These are phyloP conservation scores for Linanthus parryae DNA, from an alignment of 148 eudicot species.

Conservation along the genomic window DNA sequence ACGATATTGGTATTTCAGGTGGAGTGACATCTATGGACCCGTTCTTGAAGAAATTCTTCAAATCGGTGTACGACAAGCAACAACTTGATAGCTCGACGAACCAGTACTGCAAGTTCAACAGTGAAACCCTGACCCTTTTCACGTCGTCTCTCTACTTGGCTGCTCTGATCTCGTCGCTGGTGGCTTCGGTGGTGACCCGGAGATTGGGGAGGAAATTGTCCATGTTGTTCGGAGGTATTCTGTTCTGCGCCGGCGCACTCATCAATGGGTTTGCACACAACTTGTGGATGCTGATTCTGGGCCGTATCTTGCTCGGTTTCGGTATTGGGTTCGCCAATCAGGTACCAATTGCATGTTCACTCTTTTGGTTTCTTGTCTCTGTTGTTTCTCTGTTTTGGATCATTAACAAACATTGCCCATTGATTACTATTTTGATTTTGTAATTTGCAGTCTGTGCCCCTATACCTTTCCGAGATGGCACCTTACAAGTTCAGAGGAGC, in stretches of 20 bases:
- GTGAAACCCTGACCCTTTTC: slow-evolving; percentile 56
- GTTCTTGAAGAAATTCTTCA: slow-evolving; percentile 60
- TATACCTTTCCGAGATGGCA: slow-evolving; percentile 75
- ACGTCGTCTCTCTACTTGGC: slow-evolving; percentile 78
- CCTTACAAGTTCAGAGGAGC: slow-evolving; percentile 77
- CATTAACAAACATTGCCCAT: neutral
- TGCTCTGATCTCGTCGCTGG: slow-evolving; percentile 55
- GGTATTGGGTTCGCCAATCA: slow-evolving; percentile 81
- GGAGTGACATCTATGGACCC: slow-evolving; percentile 77
- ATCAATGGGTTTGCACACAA: slow-evolving; percentile 49
- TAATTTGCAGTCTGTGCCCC: slow-evolving; percentile 57
- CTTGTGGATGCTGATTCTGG: slow-evolving; percentile 66
- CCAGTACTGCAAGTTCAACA: slow-evolving; percentile 76
- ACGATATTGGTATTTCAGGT: slow-evolving; percentile 86
- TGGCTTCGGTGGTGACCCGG: slow-evolving; percentile 65
- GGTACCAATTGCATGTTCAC: slow-evolving; percentile 22
- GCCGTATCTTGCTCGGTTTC: slow-evolving; percentile 74
- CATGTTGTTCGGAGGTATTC: slow-evolving; percentile 62
- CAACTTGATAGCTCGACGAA: slow-evolving; percentile 27
- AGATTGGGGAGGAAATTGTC: slow-evolving; percentile 60
- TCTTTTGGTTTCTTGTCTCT: neutral
- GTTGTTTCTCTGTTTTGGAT: neutral
- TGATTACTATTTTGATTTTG: neutral
- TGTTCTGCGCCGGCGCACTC: slow-evolving; percentile 58
- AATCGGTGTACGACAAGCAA: slow-evolving; percentile 40